A percentile compares a stretch with the other conserved stretches of the same genome.
These are phyloP conservation scores for Candida pseudoglaebosa DNA, from an alignment of 805 yeast genomes.

Conservation along the genomic window DNA sequence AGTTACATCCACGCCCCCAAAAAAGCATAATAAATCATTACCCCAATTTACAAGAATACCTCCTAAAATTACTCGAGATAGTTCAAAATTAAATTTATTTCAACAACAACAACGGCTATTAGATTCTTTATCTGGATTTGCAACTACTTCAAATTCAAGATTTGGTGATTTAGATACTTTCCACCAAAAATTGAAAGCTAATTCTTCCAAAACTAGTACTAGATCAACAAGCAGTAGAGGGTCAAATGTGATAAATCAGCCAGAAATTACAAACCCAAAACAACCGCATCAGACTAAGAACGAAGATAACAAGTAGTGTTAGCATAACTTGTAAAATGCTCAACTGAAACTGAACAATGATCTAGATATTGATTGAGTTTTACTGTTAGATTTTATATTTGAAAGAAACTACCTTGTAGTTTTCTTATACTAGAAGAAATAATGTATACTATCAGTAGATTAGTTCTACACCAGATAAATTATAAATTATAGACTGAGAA, in stretches of 20 bases:
- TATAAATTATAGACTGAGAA: no score
- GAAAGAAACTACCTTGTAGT: no score
- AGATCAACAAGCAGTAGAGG: not conserved
- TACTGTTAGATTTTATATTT: no score
- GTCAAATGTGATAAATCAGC: not conserved
- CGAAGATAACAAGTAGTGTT: no score
- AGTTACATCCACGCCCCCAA: not conserved
- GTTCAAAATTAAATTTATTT: not conserved
- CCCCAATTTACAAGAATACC: constrained; percentile 1
- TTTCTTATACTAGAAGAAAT: no score
- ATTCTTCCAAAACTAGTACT: constrained; percentile 3
- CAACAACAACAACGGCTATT: not conserved
- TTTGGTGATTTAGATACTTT: constrained; percentile 3
- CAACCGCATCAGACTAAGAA: no score
- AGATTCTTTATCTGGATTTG: not conserved
- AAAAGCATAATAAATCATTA: not conserved
- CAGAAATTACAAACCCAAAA: not conserved
- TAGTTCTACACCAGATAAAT: no score
- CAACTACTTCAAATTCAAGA: not conserved
- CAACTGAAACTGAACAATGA: no score
- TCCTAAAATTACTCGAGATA: not conserved
- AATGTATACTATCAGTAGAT: no score
- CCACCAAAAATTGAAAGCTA: constrained; percentile 1
- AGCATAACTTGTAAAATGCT: no score
- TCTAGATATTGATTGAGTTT: no score